Percentiles rank a stretch among this genome's conserved stretches.
These are phyloP conservation scores for Flaveria floridana DNA, from an alignment of 140 eudicot species.

Conservation along the genomic window DNA sequence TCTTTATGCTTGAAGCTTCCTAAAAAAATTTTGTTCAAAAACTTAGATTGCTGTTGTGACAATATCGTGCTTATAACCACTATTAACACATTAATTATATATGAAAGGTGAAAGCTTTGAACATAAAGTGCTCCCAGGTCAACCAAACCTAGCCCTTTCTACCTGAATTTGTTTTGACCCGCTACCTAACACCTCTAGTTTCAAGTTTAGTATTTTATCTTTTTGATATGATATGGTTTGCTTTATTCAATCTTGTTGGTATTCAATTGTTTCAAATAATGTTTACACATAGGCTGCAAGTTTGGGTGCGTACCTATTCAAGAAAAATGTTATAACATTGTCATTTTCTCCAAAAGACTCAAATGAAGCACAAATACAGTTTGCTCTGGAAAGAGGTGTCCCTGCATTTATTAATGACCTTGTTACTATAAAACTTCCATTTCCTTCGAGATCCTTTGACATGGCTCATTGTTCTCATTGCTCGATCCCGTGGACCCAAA, in stretches of 20 bases:
- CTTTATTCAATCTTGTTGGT: neutral
- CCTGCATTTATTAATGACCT: conserved; percentile 66
- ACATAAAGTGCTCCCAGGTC: neutral
- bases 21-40: neutral
- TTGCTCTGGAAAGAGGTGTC: conserved; percentile 72
- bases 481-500: conserved; percentile 56
- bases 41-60: neutral
- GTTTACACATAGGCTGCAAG: conserved; percentile 52
- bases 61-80: neutral
- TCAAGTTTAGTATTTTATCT: neutral
- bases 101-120: neutral
- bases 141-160: neutral
- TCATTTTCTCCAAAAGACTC: conserved; percentile 71
- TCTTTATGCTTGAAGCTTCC: neutral
- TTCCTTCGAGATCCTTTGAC: conserved; percentile 65
- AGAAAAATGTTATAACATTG: conserved; percentile 65
- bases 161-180: neutral
- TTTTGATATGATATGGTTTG: conserved; percentile 1
- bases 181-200: neutral
- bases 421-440: conserved; percentile 69
- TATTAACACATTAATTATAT: neutral
- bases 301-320: conserved; percentile 68
- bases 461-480: conserved; percentile 77
- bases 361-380: conserved; percentile 62
- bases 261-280: neutral